Evolutionary conservation across 495 filamentous ascomycete genomes (phyloP), one percentile per base, ranked within the genome.

Genomic region (Pyrenula massariospora): DNA sequence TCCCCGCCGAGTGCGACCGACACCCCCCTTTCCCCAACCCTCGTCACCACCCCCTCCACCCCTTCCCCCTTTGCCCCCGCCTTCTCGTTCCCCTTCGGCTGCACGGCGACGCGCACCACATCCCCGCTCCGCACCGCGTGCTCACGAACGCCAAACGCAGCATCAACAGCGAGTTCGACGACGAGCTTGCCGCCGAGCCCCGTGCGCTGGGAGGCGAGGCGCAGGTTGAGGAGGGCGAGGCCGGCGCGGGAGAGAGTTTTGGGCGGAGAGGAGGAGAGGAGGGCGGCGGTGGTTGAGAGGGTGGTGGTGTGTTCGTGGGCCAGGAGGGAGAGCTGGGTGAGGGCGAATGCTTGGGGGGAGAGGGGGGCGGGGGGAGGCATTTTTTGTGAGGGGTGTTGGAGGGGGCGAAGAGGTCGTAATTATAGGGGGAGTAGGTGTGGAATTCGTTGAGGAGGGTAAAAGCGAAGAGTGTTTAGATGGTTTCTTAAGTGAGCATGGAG

Each of bases 81-180:
- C 63, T 83, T 85, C 74, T 84, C 88, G 68, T 82, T 85, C 24
- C 81, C 86, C 48, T 82, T 82, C 1, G 86, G 81, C 70, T 91
- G 84, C 66, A 91, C 88, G 57, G 80, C 78, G 22, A 96, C 80
- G 0, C 87, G 65, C 25, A 96, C 90, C 48, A 97, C 85, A 73
- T 98, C 93, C 1, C 93, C 94, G 0, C 84, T 81, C 0, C 93
- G 72, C 42, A 98, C 78, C 8, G 90, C 92, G 78, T 96, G 89
- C 58, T 91, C 83, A 0, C 84, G 84, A 1, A 59, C 48, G 0
- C 74, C 65, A 12, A 87, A 78, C 2, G 91, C 90, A 1, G 77
- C 62, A 63, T 97, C 92, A 0, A 83, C 78, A 1, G 72, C 78
- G 21, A 97, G 84, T 63, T 95, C 91, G 19, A 95, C 70, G 2